Conservation (phyloP, 2,329 filamentous ascomycete genomes). For the Alternaria brassicae region DNA sequence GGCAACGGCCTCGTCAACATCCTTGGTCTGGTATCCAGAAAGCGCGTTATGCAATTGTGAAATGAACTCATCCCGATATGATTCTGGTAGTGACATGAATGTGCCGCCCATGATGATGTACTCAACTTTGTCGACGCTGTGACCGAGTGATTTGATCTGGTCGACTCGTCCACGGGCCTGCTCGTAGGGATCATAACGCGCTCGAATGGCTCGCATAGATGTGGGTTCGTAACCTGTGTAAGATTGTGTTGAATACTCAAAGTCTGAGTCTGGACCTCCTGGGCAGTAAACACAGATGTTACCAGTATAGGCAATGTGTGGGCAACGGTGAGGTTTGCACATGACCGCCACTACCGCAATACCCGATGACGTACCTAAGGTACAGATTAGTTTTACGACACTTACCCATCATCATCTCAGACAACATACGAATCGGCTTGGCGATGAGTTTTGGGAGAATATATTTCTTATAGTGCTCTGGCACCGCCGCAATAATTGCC, state of each 20-base stretch:
- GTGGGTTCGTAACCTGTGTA: slow-evolving; percentile 99
- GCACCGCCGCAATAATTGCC: slow-evolving; percentile 96
- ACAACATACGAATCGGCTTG: slow-evolving; percentile 83
- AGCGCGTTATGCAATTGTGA: slow-evolving; percentile 95
- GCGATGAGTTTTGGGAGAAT: slow-evolving; percentile 95
- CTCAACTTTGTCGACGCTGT: slow-evolving; percentile 98
- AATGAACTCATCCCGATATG: slow-evolving; percentile 92
- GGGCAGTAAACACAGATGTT: slow-evolving; percentile 99
- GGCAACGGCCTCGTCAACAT: slow-evolving; percentile 93
- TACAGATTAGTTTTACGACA: slow-evolving; percentile 3
- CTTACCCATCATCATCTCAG: background rate
- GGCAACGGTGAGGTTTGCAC: slow-evolving; percentile 98
- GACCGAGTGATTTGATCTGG: slow-evolving; percentile 92
- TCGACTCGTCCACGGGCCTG: slow-evolving; percentile 95
- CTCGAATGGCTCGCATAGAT: slow-evolving; percentile 96
- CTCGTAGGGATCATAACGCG: slow-evolving; percentile 96
- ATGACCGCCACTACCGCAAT: slow-evolving; percentile 99
- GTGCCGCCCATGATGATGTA: slow-evolving; percentile 99
- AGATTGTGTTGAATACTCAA: slow-evolving; percentile 98
- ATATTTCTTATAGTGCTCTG: slow-evolving; percentile 99
- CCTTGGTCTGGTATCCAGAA: slow-evolving; percentile 91
- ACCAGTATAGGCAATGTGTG: slow-evolving; percentile 96
- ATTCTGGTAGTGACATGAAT: slow-evolving; percentile 93
- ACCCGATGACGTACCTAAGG: slow-evolving; percentile 85
- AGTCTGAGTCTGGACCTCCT: slow-evolving; percentile 95